phyloP scores from a whole-genome alignment of 306 rosid species.

The Acmispon strigosus region DNA sequence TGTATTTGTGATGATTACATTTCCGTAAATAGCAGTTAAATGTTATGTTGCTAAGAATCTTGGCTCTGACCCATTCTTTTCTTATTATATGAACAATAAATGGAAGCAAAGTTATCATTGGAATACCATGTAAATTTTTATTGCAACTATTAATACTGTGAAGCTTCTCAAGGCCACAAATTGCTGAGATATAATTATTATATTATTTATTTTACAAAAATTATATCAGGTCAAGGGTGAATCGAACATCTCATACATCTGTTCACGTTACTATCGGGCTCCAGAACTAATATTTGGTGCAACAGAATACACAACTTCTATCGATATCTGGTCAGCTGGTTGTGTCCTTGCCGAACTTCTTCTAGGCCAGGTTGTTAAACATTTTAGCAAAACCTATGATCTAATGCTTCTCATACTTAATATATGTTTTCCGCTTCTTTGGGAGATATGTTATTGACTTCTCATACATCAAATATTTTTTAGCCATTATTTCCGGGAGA shows the following conservation, averaged over 20 bases:
- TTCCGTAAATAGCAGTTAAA: not conserved
- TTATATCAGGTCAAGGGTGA: conserved; percentile 63
- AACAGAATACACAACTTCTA: conserved; percentile 72
- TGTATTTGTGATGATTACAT: not conserved
- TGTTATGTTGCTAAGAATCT: not conserved
- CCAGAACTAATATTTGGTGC: conserved; percentile 94
- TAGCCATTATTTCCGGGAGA: conserved; percentile 94
- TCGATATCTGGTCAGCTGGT: conserved; percentile 93
- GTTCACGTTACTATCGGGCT: conserved; percentile 89
- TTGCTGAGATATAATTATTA: not conserved
- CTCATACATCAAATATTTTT: conserved; percentile 14
- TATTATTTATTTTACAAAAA: not conserved
- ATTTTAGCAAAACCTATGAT: not conserved
- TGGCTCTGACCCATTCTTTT: not conserved
- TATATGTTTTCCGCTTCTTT: not conserved
- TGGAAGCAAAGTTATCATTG: not conserved
- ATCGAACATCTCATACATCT: conserved; percentile 77
- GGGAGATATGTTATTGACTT: not conserved
- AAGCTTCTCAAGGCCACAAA: not conserved
- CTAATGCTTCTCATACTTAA: not conserved
- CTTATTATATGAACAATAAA: not conserved
- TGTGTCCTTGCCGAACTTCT: conserved; percentile 93
- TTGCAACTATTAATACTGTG: not conserved
- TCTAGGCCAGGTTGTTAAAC: conserved; percentile 60
- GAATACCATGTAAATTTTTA: not conserved